Percentiles rank a stretch among this genome's conserved stretches.
Evolutionary conservation across 208 protist genomes (phyloP).

Genomic region (Leishmania tarentolae): DNA sequence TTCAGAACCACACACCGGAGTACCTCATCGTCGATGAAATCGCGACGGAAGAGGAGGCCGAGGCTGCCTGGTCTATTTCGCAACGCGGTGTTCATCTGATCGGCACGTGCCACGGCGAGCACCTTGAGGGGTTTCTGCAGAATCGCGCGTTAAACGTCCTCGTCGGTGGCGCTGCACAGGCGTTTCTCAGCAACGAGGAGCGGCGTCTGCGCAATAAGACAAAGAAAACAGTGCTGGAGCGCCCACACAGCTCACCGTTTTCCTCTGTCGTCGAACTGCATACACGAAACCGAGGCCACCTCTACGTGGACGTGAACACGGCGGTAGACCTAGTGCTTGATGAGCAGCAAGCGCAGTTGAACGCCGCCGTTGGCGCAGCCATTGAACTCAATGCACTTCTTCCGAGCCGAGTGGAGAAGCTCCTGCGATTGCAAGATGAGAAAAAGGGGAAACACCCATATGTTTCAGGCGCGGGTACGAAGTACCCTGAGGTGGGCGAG

Average conservation of each 20-base stretch:
- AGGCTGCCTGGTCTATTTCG: constrained; percentile 85
- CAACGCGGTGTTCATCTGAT: constrained; percentile 89
- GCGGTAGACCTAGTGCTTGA: constrained; percentile 87
- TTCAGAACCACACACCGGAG: constrained; percentile 95
- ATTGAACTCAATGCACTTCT: constrained; percentile 43
- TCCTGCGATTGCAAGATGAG: constrained; percentile 27
- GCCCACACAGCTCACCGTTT: constrained; percentile 79
- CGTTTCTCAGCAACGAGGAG: constrained; percentile 91
- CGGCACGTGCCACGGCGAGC: constrained; percentile 91
- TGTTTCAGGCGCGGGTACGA: background rate
- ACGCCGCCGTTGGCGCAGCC: constrained; percentile 49
- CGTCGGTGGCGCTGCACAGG: constrained; percentile 87
- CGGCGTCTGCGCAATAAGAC: constrained; percentile 67
- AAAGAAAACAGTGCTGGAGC: constrained; percentile 89
- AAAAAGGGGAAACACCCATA: background rate
- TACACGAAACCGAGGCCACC: constrained; percentile 46
- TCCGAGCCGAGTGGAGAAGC: constrained; percentile 35
- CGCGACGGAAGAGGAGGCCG: constrained; percentile 64
- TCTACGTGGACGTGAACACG: constrained; percentile 85
- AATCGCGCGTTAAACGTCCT: constrained; percentile 88
- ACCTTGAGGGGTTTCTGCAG: constrained; percentile 74
- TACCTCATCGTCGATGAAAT: constrained; percentile 95
- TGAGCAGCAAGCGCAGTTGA: constrained; percentile 49
- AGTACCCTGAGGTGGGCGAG: background rate
- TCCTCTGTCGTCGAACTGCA: constrained; percentile 80